Conservation (phyloP, 129 eudicot species). For the Pseudognaphalium luteoalbum region DNA sequence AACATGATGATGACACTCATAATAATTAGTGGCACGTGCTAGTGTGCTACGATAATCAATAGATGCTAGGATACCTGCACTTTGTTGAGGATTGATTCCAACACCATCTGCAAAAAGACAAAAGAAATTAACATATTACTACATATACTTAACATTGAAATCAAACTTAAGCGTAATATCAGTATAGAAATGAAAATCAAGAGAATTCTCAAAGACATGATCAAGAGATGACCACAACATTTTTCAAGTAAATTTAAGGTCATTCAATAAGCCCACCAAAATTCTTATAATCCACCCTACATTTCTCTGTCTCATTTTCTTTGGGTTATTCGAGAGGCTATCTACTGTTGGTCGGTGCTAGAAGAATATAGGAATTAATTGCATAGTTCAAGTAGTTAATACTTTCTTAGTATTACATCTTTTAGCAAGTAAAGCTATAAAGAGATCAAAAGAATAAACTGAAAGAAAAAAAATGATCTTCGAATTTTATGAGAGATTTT, state of each 20-base stretch:
- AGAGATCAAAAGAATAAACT: neutral
- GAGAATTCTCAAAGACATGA: neutral
- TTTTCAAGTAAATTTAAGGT: neutral
- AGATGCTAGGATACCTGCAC: slow-evolving; percentile 69
- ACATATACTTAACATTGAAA: neutral
- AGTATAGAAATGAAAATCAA: neutral
- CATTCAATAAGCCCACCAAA: neutral
- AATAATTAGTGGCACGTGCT: neutral
- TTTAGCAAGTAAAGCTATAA: neutral
- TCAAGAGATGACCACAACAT: neutral
- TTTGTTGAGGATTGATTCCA: slow-evolving; percentile 99
- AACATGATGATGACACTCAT: neutral
- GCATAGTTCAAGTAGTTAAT: neutral
- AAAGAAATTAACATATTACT: neutral
- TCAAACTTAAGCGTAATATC: neutral
- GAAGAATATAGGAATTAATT: neutral
- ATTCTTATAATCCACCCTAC: neutral
- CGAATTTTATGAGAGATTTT: neutral
- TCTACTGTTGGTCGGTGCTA: neutral
- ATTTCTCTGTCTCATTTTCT: too few relatives aligned
- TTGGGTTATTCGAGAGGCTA: neutral
- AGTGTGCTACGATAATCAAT: neutral
- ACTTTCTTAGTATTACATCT: neutral
- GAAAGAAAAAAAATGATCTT: neutral
- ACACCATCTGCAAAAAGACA: slow-evolving; percentile 73